Evolutionary conservation across 345 rosid species (phyloP).

Genomic region (Dipteronia dyeriana): DNA sequence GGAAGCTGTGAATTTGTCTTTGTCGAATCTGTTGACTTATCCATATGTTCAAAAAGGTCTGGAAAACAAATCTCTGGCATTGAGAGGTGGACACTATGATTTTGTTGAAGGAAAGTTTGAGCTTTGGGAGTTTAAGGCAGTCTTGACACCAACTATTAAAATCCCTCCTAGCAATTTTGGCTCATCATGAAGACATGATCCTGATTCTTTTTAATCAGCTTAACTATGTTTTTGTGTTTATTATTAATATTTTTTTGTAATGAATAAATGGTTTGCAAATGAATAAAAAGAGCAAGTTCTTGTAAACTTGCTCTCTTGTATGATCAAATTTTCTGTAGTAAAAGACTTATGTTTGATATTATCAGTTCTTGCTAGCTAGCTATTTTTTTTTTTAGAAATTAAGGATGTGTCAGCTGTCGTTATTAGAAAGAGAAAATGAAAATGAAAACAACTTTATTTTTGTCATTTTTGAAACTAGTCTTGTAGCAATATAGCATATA

Average conservation of each 20-base stretch:
- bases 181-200: not conserved
- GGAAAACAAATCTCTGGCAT: not conserved
- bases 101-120: slow-evolving; percentile 26
- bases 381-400: no score
- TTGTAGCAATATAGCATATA: no score
- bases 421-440: no score
- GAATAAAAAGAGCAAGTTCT: not conserved
- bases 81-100: slow-evolving; percentile 33
- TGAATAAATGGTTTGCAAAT: not conserved
- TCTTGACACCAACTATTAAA: not conserved
- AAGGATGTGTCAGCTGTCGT: no score
- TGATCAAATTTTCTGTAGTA: not conserved
- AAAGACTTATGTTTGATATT: not conserved
- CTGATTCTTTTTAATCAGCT: not conserved
- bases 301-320: not conserved
- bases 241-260: not conserved
- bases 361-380: no score
- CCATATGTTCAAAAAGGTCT: slow-evolving; percentile 28
- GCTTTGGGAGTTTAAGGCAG: slow-evolving; percentile 23
- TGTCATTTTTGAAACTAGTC: no score
- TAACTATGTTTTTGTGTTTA: not conserved
- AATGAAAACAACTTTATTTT: no score
- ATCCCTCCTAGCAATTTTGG: not conserved
- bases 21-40: slow-evolving; percentile 25
- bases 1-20: slow-evolving; percentile 37